phyloP scores from a whole-genome alignment of 2,329 filamentous ascomycete genomes.

The Aureobasidium subglaciale region DNA sequence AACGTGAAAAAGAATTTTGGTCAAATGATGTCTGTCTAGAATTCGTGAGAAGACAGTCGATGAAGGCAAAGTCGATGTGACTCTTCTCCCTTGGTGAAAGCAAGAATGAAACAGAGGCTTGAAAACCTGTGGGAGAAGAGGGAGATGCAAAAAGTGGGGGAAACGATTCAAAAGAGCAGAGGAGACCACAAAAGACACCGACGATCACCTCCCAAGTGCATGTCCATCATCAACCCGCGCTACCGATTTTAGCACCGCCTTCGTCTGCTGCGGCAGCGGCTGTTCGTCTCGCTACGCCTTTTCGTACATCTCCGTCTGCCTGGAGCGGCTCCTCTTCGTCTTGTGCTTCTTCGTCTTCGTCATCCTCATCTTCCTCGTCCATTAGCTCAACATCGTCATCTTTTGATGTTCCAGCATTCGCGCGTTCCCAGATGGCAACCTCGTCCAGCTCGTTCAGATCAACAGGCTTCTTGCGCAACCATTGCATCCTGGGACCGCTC shows the following conservation, averaged over 20 bases:
- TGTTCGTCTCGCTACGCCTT: not conserved
- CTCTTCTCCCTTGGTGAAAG: too few relatives aligned
- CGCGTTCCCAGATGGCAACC: constrained; percentile 35
- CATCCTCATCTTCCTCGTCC: constrained; percentile 18
- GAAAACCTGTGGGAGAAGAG: too few relatives aligned
- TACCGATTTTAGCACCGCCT: constrained; percentile 10
- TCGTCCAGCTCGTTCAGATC: constrained; percentile 83
- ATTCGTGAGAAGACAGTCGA: too few relatives aligned
- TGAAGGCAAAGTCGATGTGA: too few relatives aligned
- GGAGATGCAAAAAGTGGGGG: too few relatives aligned
- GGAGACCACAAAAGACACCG: too few relatives aligned
- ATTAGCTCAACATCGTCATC: constrained; percentile 20
- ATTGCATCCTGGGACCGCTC: constrained; percentile 92
- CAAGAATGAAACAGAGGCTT: too few relatives aligned
- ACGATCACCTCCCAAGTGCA: too few relatives aligned
- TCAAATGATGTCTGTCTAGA: too few relatives aligned
- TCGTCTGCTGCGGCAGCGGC: constrained; percentile 3
- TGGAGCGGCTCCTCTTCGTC: constrained; percentile 15
- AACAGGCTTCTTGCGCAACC: constrained; percentile 77
- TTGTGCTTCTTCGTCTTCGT: constrained; percentile 16
- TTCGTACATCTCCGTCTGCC: not conserved
- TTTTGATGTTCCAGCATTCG: constrained; percentile 34
- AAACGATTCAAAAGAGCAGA: too few relatives aligned
- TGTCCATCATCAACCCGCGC: not conserved
- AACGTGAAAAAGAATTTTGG: too few relatives aligned